Percentiles rank a stretch among this genome's conserved stretches.
Conservation (phyloP, 2,329 filamentous ascomycete species). For the Didymella glomerata region DNA sequence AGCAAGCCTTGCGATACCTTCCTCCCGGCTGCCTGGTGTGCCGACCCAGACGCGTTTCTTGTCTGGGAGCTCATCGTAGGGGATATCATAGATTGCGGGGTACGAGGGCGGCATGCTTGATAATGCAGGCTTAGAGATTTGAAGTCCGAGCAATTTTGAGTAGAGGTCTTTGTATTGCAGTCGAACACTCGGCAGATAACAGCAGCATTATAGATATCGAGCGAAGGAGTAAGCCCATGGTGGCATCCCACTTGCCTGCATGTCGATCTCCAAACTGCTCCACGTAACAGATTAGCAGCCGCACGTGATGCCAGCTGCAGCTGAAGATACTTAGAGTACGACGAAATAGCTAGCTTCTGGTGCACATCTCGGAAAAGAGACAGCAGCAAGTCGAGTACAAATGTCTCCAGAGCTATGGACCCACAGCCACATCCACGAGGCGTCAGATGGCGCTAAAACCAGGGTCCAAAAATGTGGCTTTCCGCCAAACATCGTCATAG, state of each 20-base stretch:
- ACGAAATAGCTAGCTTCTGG: no score
- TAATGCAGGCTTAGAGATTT: background rate
- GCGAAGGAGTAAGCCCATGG: background rate
- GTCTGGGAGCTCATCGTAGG: conserved; percentile 59
- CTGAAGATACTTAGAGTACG: background rate
- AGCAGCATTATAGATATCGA: background rate
- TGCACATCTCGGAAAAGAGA: background rate
- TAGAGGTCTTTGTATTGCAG: background rate
- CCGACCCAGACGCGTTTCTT: conserved; percentile 60
- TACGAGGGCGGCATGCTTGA: conserved; percentile 13
- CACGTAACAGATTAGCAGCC: background rate
- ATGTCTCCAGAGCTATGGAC: background rate
- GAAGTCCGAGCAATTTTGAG: no score
- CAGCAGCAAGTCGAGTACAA: background rate
- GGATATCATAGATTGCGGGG: conserved; percentile 26
- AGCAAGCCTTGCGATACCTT: conserved; percentile 61
- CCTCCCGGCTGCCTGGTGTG: conserved; percentile 56
- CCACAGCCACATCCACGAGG: background rate
- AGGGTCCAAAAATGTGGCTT: conserved; percentile 26
- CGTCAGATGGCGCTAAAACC: conserved; percentile 21
- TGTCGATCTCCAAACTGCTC: background rate
- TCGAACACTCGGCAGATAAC: background rate
- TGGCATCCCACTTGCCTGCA: background rate
- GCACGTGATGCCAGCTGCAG: background rate
- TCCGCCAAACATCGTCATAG: conserved; percentile 30